Conservation (phyloP, 306 rosid genomes). For the Gastrolobium villosum region DNA sequence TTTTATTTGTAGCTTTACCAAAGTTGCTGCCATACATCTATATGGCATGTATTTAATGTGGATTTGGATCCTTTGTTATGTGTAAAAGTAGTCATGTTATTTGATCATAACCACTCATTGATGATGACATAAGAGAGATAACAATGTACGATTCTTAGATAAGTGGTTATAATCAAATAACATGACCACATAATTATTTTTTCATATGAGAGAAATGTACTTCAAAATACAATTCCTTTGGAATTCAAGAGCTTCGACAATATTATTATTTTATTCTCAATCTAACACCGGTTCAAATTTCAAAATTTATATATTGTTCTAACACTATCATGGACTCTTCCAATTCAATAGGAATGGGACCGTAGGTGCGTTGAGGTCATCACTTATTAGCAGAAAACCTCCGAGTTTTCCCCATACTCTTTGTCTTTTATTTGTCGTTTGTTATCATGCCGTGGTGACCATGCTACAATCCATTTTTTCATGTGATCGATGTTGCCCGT, state of each 20-base stretch:
- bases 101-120: too few species aligned
- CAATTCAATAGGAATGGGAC: constrained; percentile 21
- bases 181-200: too few species aligned
- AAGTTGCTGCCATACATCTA: constrained; percentile 46
- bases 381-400: neutral
- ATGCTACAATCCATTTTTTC: constrained; percentile 29
- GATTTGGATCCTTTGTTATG: too few species aligned
- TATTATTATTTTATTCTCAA: constrained; percentile 7
- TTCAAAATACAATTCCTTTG: constrained; percentile 12
- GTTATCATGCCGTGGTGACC: constrained; percentile 1
- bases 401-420: neutral
- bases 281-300: neutral
- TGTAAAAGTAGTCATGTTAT: too few species aligned
- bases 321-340: constrained; percentile 7
- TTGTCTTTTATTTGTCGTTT: constrained; percentile 19
- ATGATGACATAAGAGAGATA: too few species aligned
- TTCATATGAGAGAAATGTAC: too few species aligned
- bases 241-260: neutral
- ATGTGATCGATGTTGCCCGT: neutral
- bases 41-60: constrained; percentile 31
- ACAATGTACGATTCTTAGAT: too few species aligned
- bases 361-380: neutral
- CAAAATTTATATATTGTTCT: neutral
- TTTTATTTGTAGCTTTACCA: constrained; percentile 55
- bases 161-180: too few species aligned